These are phyloP conservation scores for Penicillium concentricum DNA, from an alignment of 2,329 filamentous ascomycete species.

Conservation along the genomic window DNA sequence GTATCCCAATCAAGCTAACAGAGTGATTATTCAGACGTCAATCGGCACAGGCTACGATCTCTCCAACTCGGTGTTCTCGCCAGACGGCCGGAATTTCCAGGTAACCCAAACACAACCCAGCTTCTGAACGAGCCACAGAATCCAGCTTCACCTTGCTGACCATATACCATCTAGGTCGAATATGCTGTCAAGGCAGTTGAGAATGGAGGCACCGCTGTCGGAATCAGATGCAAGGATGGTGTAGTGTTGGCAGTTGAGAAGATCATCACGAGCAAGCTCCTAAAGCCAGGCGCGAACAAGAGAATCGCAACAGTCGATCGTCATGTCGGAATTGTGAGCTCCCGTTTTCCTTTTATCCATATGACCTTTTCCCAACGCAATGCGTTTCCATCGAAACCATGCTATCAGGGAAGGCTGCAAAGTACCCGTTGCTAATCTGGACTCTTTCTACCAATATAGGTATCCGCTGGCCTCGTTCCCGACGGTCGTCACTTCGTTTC, in stretches of 20 bases:
- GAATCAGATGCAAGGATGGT: slow-evolving; percentile 95
- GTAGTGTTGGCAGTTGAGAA: slow-evolving; percentile 97
- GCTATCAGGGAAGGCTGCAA: neutral
- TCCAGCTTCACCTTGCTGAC: slow-evolving; percentile 13
- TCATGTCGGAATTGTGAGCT: slow-evolving; percentile 83
- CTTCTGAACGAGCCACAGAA: neutral
- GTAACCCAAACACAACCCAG: slow-evolving; percentile 46
- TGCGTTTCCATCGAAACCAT: neutral
- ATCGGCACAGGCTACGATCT: slow-evolving; percentile 99
- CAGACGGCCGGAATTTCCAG: slow-evolving; percentile 98
- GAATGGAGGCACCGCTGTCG: slow-evolving; percentile 93
- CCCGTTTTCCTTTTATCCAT: neutral
- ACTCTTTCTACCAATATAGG: slow-evolving; percentile 51
- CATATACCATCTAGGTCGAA: slow-evolving; percentile 62
- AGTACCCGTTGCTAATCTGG: neutral
- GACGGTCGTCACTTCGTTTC: slow-evolving; percentile 94
- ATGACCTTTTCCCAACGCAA: no score
- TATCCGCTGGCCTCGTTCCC: slow-evolving; percentile 89
- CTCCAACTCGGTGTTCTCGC: slow-evolving; percentile 98
- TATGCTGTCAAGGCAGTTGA: slow-evolving; percentile 98
- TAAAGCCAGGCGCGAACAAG: slow-evolving; percentile 95
- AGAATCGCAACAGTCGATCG: slow-evolving; percentile 92
- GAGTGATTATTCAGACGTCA: slow-evolving; percentile 67
- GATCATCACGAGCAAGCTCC: slow-evolving; percentile 89
- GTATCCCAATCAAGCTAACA: slow-evolving; percentile 14